Conservation (phyloP, 306 rosid species). For the Dalbergia cultrata region DNA sequence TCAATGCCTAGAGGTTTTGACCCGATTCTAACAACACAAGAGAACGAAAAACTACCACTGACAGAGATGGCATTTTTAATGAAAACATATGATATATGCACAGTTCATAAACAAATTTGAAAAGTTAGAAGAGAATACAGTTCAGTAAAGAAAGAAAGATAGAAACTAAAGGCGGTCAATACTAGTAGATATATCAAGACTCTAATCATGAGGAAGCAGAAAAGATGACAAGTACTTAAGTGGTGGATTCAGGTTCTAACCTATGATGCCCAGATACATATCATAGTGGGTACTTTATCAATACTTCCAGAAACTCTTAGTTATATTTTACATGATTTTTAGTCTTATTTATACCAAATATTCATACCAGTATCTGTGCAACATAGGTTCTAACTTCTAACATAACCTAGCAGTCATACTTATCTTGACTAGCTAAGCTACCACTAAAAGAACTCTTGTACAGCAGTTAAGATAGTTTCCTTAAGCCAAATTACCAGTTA, state of each 20-base stretch:
- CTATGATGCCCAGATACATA: neutral
- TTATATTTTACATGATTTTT: too few relatives aligned
- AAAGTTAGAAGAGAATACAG: slow-evolving; percentile 33
- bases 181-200: slow-evolving; percentile 26
- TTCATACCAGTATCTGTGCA: too few relatives aligned
- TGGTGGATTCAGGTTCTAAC: neutral
- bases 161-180: slow-evolving; percentile 21
- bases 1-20: neutral
- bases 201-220: slow-evolving; percentile 10
- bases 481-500: slow-evolving; percentile 38
- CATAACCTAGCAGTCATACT: slow-evolving; percentile 27
- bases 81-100: slow-evolving; percentile 1
- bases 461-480: slow-evolving; percentile 18
- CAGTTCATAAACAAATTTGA: slow-evolving; percentile 36
- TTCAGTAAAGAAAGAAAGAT: slow-evolving; percentile 24
- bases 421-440: slow-evolving; percentile 15
- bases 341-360: too few relatives aligned
- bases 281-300: too few relatives aligned
- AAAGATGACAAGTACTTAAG: slow-evolving; percentile 29
- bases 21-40: neutral
- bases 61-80: neutral
- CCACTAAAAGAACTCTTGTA: slow-evolving; percentile 8
- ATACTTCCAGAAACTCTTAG: too few relatives aligned
- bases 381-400: neutral
- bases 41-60: neutral